phyloP scores from a whole-genome alignment of 495 filamentous ascomycete species.

The Rostrohypoxylon terebratum region DNA sequence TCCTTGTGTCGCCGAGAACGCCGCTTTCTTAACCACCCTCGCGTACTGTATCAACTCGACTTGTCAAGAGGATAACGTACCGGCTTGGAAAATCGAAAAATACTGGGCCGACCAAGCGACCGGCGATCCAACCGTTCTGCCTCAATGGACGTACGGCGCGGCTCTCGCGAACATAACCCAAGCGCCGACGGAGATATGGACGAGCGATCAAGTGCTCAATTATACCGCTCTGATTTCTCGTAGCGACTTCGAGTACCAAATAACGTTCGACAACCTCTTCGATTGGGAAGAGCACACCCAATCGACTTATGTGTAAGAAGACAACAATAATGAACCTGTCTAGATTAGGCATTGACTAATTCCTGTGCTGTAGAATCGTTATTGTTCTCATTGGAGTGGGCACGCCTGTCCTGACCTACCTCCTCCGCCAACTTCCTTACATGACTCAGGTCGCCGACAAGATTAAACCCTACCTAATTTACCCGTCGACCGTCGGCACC shows the following conservation, averaged over 20 bases:
- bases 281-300: slow-evolving; percentile 8
- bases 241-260: slow-evolving; percentile 11
- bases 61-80: slow-evolving; percentile 6
- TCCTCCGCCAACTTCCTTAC: slow-evolving; percentile 41
- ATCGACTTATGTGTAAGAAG: slow-evolving; percentile 22
- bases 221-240: slow-evolving; percentile 7
- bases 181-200: slow-evolving; percentile 9
- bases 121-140: slow-evolving; percentile 12
- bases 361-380: slow-evolving; percentile 24
- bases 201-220: slow-evolving; percentile 7
- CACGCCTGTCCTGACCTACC: slow-evolving; percentile 37
- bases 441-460: slow-evolving; percentile 24
- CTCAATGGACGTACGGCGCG: slow-evolving; percentile 23
- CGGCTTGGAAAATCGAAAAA: slow-evolving; percentile 23
- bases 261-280: slow-evolving; percentile 12
- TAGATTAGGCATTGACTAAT: too few species aligned
- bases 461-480: slow-evolving; percentile 44
- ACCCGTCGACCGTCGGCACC: slow-evolving; percentile 47
- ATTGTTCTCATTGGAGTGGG: slow-evolving; percentile 26
- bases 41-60: slow-evolving; percentile 33
- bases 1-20: slow-evolving; percentile 13
- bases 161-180: slow-evolving; percentile 22
- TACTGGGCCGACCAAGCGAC: slow-evolving; percentile 33
- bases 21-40: slow-evolving; percentile 26
- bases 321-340: too few species aligned